Evolutionary conservation across 2,329 filamentous ascomycete species (phyloP).

Genomic region (Aspergillus pseudoglaucus): DNA sequence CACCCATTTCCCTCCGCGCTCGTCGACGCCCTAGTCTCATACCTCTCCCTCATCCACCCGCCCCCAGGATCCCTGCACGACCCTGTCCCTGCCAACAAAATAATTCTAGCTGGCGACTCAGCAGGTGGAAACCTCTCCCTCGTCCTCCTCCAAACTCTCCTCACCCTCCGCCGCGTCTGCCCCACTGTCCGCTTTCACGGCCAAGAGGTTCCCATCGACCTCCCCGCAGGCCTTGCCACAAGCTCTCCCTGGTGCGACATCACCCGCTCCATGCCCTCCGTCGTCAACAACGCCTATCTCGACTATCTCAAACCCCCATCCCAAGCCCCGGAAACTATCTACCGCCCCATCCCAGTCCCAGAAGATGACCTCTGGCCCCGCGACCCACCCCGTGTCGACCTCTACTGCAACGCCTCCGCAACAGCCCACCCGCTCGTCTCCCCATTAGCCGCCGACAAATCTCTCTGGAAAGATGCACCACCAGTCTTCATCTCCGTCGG

Average conservation of each 20-base stretch:
- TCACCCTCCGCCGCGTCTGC: slow-evolving; percentile 33
- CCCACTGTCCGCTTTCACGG: slow-evolving; percentile 36
- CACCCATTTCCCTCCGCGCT: slow-evolving; percentile 43
- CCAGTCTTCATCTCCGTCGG: slow-evolving; percentile 37
- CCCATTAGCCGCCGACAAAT: slow-evolving; percentile 28
- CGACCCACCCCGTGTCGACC: slow-evolving; percentile 36
- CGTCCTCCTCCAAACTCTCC: slow-evolving; percentile 36
- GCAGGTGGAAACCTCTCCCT: slow-evolving; percentile 40
- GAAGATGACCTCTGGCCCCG: slow-evolving; percentile 36
- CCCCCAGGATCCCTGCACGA: slow-evolving; percentile 37
- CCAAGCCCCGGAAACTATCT: slow-evolving; percentile 16
- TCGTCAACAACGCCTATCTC: slow-evolving; percentile 29
- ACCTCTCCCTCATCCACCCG: slow-evolving; percentile 41
- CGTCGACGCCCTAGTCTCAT: slow-evolving; percentile 42
- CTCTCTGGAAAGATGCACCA: slow-evolving; percentile 36
- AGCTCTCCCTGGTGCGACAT: slow-evolving; percentile 40
- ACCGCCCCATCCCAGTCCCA: slow-evolving; percentile 20
- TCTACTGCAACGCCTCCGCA: slow-evolving; percentile 35
- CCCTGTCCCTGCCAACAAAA: slow-evolving; percentile 37
- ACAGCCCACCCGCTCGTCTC: slow-evolving; percentile 37
- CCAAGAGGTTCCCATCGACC: slow-evolving; percentile 31
- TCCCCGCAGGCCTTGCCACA: slow-evolving; percentile 35
- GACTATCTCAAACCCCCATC: slow-evolving; percentile 35
- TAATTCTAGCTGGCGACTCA: slow-evolving; percentile 43
- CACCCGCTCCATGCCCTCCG: slow-evolving; percentile 37